phyloP scores from a whole-genome alignment of 2,329 filamentous ascomycete genomes.

The Arthrobotrys entomopaga region DNA sequence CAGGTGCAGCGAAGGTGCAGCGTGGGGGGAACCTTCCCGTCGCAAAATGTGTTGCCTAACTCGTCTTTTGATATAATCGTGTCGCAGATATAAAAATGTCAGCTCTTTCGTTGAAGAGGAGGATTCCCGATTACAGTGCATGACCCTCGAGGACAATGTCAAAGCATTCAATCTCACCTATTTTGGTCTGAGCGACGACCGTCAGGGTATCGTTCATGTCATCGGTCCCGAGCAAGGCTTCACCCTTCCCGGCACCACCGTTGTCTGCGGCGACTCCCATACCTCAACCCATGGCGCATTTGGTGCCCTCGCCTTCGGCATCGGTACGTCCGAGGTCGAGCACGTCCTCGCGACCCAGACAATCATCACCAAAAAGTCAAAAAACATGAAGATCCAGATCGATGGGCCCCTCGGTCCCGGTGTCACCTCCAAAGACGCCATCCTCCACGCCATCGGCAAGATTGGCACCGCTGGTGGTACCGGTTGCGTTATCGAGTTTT shows the following conservation, averaged over 20 bases:
- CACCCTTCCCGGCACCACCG: conserved; percentile 94
- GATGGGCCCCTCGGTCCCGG: conserved; percentile 89
- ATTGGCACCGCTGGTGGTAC: conserved; percentile 97
- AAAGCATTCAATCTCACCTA: conserved; percentile 96
- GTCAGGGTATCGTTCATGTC: conserved; percentile 97
- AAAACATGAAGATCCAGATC: conserved; percentile 98
- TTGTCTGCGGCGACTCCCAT: conserved; percentile 97
- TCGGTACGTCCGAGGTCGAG: conserved; percentile 97
- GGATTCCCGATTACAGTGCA: conserved; percentile 91
- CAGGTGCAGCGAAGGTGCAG: too few species aligned
- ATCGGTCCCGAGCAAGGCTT: conserved; percentile 99
- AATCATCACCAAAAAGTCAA: conserved; percentile 91
- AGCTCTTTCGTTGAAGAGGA: conserved; percentile 93
- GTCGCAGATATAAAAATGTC: conserved; percentile 80
- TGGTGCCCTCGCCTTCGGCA: conserved; percentile 92
- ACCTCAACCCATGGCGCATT: conserved; percentile 98
- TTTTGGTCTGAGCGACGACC: conserved; percentile 94
- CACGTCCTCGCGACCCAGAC: conserved; percentile 97
- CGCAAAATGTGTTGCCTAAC: conserved; percentile 30
- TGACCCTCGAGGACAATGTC: conserved; percentile 96
- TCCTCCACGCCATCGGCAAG: conserved; percentile 89
- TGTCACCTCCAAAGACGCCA: conserved; percentile 94
- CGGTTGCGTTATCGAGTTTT: conserved; percentile 95
- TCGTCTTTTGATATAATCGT: not conserved
- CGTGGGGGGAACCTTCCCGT: not conserved